Evolutionary conservation across 257 asterid species (phyloP), one percentile per base, ranked within the genome.

Genomic region (Capsicum chinense): DNA sequence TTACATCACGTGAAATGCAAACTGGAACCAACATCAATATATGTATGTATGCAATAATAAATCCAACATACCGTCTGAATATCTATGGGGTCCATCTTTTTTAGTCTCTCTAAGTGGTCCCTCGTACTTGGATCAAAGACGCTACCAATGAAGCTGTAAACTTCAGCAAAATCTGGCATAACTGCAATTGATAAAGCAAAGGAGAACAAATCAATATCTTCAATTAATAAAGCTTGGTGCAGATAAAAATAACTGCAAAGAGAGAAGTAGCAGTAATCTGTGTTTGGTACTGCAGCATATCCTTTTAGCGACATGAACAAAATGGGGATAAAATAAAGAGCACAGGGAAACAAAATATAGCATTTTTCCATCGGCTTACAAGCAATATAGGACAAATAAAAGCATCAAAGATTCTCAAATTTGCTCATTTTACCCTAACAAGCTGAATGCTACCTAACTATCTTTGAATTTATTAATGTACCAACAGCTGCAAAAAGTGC

Each of bases 141-240:
- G 54, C 94, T 88, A 83, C 93, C 93, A 56, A 90, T 86, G 88
- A 83, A 90, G 52, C 90, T 82, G 85, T 95, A 95, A 69, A 95
- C 98, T 89, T 92, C 91, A 85, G 96, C 87, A 85, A 95, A 95
- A 87, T 95, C 97, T 11, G 98, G 98, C 85, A 85, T 86, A 26
- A 83, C 98, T 94, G 93, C 90, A 86, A n/a, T 37, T 74, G 67
- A 56, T 47, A 83, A 63, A 69, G 79, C 5, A 56, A 69, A 50
- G 69, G 68, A 64, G 14, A 37, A 83, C 33, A 48, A 13, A 69
- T 83, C 79, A 69, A 39, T 54, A 15, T 78, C 21, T 14, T 54
- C 50, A 78, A 26, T 78, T 8, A 33, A 14, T 15, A 15, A 54
- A 78, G 52, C 13, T 52, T 54, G 2, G 14, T 12, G 63, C 48